A percentile compares a stretch with the other conserved stretches of the same genome.
Evolutionary conservation across 2,329 filamentous ascomycete genomes (phyloP).

Genomic region (Trichoderma cornu-damae): DNA sequence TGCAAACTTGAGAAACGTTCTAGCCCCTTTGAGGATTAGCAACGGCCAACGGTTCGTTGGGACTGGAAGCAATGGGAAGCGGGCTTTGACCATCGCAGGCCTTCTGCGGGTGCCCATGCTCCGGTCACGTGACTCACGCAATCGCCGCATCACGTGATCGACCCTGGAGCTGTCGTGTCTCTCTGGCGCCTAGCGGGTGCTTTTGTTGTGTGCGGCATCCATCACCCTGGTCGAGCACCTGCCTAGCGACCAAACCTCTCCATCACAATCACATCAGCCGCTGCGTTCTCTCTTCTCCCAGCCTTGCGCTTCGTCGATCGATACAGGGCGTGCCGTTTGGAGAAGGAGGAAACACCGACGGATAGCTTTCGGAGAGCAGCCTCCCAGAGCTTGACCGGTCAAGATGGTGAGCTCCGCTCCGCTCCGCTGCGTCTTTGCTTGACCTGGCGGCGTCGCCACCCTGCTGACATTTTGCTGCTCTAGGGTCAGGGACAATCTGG

Average conservation of each 20-base stretch:
- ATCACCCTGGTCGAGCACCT: conserved; percentile 19
- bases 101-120: background rate
- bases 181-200: conserved; percentile 40
- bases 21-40: background rate
- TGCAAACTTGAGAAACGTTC: background rate
- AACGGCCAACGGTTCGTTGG: no score
- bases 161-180: conserved; percentile 40
- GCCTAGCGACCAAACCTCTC: no score
- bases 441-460: background rate
- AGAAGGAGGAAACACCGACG: background rate
- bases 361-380: conserved; percentile 17
- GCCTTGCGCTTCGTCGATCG: background rate
- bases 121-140: background rate
- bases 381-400: conserved; percentile 30
- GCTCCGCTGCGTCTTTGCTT: conserved; percentile 18
- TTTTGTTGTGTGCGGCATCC: conserved; percentile 24
- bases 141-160: conserved; percentile 29
- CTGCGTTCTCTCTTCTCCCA: conserved; percentile 11
- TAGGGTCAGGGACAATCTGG: conserved; percentile 84
- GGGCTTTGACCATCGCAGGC: background rate
- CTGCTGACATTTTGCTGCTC: conserved; percentile 17
- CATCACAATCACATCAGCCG: conserved; percentile 13
- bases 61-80: background rate
- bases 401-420: conserved; percentile 33
- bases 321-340: background rate